Evolutionary conservation across 2,329 filamentous ascomycete species (phyloP).

Genomic region (Sporothrix euskadiensis): DNA sequence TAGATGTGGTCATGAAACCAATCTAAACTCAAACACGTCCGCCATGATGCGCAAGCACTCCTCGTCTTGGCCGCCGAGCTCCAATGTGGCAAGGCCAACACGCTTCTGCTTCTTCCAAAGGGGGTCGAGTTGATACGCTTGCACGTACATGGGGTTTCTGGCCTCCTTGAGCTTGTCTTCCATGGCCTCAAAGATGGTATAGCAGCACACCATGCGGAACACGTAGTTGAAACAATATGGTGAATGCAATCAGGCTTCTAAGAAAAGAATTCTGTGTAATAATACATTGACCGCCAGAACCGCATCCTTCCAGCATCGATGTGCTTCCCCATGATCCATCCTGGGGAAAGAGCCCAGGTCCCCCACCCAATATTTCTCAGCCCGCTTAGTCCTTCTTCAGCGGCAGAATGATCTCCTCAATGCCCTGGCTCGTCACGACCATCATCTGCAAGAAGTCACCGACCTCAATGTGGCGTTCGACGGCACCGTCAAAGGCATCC

Average conservation of each 20-base stretch:
- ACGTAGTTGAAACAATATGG: neutral
- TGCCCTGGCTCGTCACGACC: conserved; percentile 83
- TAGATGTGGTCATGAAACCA: neutral
- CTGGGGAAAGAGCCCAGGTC: neutral
- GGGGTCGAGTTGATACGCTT: neutral
- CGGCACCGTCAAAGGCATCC: conserved; percentile 96
- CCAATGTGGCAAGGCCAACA: neutral
- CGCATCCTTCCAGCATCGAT: too few relatives aligned
- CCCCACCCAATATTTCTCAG: neutral
- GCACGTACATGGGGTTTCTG: neutral
- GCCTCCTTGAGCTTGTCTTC: neutral
- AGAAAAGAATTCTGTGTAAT: neutral
- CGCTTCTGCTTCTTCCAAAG: neutral
- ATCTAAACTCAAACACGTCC: neutral
- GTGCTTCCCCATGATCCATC: neutral
- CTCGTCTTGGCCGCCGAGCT: neutral
- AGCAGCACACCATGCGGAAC: neutral
- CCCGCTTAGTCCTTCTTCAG: conserved; percentile 83
- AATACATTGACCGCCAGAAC: neutral
- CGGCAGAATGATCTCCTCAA: conserved; percentile 79
- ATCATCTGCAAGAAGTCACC: conserved; percentile 95
- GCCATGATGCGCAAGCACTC: neutral
- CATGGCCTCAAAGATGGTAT: neutral
- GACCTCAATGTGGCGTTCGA: conserved; percentile 98
- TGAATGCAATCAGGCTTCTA: conserved; percentile 2